phyloP scores from a whole-genome alignment of 305 asterid species.

The Solanum hybrid region DNA sequence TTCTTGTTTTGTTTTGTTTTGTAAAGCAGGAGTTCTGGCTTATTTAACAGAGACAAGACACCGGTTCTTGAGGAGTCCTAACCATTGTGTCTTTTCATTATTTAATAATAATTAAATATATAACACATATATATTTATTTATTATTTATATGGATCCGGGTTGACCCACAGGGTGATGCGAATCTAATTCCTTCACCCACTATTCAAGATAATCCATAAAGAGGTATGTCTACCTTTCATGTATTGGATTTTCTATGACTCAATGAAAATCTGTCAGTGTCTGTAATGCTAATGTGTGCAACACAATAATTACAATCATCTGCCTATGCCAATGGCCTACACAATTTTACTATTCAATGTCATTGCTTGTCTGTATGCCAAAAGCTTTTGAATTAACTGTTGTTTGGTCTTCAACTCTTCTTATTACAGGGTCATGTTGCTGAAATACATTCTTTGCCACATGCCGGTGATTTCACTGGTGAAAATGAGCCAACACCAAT shows the following conservation, averaged over 20 bases:
- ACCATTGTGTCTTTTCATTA: not conserved
- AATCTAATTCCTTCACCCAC: not conserved
- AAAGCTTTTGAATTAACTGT: not conserved
- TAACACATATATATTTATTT: not conserved
- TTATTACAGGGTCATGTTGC: constrained; percentile 36
- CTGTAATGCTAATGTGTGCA: not conserved
- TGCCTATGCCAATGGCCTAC: not conserved
- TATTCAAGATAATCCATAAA: not conserved
- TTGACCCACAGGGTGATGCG: not conserved
- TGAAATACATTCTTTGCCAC: constrained; percentile 27
- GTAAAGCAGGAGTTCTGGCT: not conserved
- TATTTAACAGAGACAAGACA: not conserved
- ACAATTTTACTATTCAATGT: not conserved
- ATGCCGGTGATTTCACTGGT: constrained; percentile 21
- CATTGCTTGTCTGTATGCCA: not conserved
- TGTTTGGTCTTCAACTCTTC: constrained; percentile 5
- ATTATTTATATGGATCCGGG: not conserved
- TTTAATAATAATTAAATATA: not conserved
- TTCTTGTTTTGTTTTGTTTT: not conserved
- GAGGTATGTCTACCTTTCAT: not conserved
- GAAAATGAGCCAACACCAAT: constrained; percentile 54
- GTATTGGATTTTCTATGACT: not conserved
- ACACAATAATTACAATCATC: not conserved
- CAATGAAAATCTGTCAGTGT: not conserved
- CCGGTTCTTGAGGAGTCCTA: not conserved